These are phyloP conservation scores for Narthecium ossifragum DNA, from an alignment of 106 monocot genomes.

Conservation along the genomic window DNA sequence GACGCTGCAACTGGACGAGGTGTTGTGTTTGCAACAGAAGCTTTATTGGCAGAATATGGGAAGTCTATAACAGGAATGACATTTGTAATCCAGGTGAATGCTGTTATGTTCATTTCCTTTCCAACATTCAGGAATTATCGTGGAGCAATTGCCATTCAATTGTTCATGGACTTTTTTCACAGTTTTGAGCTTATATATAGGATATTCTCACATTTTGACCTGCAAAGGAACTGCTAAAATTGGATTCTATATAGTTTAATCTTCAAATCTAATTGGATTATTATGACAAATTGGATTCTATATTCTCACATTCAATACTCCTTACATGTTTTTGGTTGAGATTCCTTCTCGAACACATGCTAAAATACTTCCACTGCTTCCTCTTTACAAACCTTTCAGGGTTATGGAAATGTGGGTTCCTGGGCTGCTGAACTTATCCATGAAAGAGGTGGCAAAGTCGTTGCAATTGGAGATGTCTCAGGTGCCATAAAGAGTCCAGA, in stretches of 20 bases:
- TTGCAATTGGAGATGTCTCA: constrained; percentile 59
- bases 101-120: not conserved
- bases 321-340: too few species aligned
- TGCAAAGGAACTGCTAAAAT: too few species aligned
- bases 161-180: not conserved
- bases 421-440: constrained; percentile 81
- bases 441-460: constrained; percentile 69
- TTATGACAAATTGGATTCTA: too few species aligned
- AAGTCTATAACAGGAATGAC: constrained; percentile 71
- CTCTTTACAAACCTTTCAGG: not conserved
- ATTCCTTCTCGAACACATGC: not conserved
- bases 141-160: not conserved
- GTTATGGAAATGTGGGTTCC: constrained; percentile 89
- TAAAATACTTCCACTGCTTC: not conserved
- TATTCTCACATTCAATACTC: too few species aligned
- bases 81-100: constrained; percentile 75
- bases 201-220: too few species aligned
- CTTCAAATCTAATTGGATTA: too few species aligned
- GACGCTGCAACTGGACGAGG: constrained; percentile 91
- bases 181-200: too few species aligned
- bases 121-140: too few species aligned
- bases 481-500: constrained; percentile 62
- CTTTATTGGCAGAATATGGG: constrained; percentile 66
- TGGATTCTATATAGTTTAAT: too few species aligned
- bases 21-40: constrained; percentile 70